Percentiles rank a stretch among this genome's conserved stretches.
phyloP scores from a whole-genome alignment of 129 eudicot genomes.

The Pulicaria dysenterica region DNA sequence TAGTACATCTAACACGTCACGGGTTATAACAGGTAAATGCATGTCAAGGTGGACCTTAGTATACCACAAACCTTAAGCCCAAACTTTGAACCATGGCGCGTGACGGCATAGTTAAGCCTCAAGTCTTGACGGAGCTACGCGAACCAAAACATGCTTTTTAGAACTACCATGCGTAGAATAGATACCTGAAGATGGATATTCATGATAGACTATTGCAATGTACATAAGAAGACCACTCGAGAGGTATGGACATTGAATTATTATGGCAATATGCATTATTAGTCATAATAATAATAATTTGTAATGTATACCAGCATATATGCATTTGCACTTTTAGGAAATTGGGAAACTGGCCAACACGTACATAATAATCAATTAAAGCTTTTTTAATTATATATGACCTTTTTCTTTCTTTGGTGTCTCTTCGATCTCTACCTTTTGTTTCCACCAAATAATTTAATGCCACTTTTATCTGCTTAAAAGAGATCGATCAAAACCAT shows the following conservation, averaged over 20 bases:
- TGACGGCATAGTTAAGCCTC: too few species aligned
- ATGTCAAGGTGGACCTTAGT: too few species aligned
- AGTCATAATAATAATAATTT: constrained; percentile 22
- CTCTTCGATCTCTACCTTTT: constrained; percentile 19
- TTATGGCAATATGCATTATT: constrained; percentile 24
- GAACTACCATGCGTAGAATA: too few species aligned
- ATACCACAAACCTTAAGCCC: too few species aligned
- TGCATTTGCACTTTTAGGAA: constrained; percentile 19
- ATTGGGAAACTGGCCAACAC: constrained; percentile 28
- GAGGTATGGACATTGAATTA: not conserved
- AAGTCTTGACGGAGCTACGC: too few species aligned
- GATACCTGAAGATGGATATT: too few species aligned
- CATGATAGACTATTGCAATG: too few species aligned
- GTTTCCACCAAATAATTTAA: constrained; percentile 40
- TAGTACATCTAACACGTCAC: too few species aligned
- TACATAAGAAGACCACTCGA: too few species aligned
- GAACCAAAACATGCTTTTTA: too few species aligned
- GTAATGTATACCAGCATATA: constrained; percentile 25
- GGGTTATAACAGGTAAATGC: too few species aligned
- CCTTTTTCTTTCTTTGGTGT: constrained; percentile 21
- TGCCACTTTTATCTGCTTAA: constrained; percentile 33
- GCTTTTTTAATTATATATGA: not conserved
- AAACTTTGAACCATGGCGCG: too few species aligned
- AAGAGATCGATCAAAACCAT: constrained; percentile 27
- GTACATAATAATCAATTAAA: constrained; percentile 6